Percentiles rank a stretch among this genome's conserved stretches.
Evolutionary conservation across 129 eudicot genomes (phyloP).

Genomic region (Pulicaria dysenterica): DNA sequence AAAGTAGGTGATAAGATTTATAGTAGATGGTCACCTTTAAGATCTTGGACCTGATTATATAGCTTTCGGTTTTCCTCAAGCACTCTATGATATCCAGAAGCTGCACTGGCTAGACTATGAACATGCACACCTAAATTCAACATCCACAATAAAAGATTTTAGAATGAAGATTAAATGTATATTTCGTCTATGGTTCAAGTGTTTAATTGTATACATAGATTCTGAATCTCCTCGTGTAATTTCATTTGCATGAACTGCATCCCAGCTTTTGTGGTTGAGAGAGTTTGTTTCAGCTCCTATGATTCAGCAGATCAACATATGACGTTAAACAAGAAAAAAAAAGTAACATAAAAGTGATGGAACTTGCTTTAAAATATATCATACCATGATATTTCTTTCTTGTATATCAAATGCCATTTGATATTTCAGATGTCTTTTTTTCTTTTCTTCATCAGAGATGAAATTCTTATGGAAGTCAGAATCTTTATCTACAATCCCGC

Average conservation of each 20-base stretch:
- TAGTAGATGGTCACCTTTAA: constrained; percentile 61
- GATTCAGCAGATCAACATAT: constrained; percentile 11
- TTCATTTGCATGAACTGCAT: constrained; percentile 90
- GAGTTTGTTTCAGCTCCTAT: constrained; percentile 81
- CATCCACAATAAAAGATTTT: constrained; percentile 13
- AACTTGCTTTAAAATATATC: constrained; percentile 13
- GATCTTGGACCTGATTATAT: constrained; percentile 97
- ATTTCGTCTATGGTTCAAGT: not conserved
- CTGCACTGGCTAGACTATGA: constrained; percentile 91
- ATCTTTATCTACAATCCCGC: constrained; percentile 32
- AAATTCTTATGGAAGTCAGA: constrained; percentile 28
- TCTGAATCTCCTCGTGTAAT: constrained; percentile 79
- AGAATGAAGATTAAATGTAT: not conserved
- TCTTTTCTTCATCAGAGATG: constrained; percentile 50
- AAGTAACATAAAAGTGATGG: not conserved
- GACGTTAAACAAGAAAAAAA: not conserved
- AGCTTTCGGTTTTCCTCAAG: constrained; percentile 93
- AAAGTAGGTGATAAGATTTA: constrained; percentile 12
- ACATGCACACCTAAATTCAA: constrained; percentile 64
- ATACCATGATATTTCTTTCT: constrained; percentile 71
- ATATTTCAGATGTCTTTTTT: constrained; percentile 49
- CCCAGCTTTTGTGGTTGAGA: constrained; percentile 75
- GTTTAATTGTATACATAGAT: constrained; percentile 57
- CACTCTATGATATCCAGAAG: constrained; percentile 94
- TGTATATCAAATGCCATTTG: constrained; percentile 64